phyloP scores from a whole-genome alignment of 2,329 filamentous ascomycete genomes.

The Penicillium sp. region DNA sequence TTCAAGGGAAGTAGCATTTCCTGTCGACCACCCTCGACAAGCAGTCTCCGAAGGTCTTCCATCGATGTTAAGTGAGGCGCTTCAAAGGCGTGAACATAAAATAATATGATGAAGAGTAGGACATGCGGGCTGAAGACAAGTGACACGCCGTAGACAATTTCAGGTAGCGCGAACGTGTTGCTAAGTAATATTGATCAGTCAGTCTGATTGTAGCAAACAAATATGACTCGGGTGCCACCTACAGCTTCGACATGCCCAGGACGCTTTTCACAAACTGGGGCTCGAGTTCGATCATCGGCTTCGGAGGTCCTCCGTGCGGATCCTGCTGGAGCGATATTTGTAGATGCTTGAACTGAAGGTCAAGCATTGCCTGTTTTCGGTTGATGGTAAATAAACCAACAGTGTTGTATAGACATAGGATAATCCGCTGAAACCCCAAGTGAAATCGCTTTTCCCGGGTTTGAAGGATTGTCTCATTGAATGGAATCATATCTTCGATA shows the following conservation, averaged over 20 bases:
- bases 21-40: conserved; percentile 17
- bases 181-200: conserved; percentile 9
- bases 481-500: conserved; percentile 22
- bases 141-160: conserved; percentile 20
- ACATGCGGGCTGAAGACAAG: conserved; percentile 22
- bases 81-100: conserved; percentile 23
- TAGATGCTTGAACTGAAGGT: conserved; percentile 24
- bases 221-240: conserved; percentile 4
- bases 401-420: conserved; percentile 23
- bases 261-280: conserved; percentile 23
- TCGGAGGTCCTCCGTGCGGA: conserved; percentile 15
- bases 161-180: conserved; percentile 18
- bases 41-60: conserved; percentile 21
- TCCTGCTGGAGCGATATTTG: conserved; percentile 19
- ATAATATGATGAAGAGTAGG: conserved; percentile 24
- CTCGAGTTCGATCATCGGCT: conserved; percentile 19
- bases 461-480: conserved; percentile 22
- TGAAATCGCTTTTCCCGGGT: conserved; percentile 22
- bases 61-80: conserved; percentile 21
- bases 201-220: conserved; percentile 6
- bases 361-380: conserved; percentile 17
- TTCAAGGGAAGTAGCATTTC: conserved; percentile 23
- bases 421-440: conserved; percentile 21
- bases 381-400: conserved; percentile 23
- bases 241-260: conserved; percentile 24